A percentile compares a stretch with the other conserved stretches of the same genome.
Evolutionary conservation across 495 filamentous ascomycete species (phyloP).

Genomic region (Penicillium simplicissimum): DNA sequence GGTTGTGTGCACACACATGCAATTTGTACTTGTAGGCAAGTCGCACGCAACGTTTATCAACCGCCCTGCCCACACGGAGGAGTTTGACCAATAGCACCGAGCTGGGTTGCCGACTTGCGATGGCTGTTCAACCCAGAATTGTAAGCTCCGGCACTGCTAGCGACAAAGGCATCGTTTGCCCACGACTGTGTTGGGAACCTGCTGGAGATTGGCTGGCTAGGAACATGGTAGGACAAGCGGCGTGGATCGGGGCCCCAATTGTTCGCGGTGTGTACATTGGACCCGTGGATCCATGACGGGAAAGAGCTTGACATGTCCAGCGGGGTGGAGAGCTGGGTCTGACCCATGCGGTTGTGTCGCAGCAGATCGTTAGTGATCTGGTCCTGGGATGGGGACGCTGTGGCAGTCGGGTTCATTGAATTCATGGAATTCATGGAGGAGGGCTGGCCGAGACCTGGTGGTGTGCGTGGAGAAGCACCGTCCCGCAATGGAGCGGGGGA

Average conservation of each 20-base stretch:
- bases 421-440: slow-evolving; percentile 20
- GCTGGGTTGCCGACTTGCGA: slow-evolving; percentile 37
- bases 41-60: slow-evolving; percentile 27
- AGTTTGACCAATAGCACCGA: slow-evolving; percentile 48
- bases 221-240: slow-evolving; percentile 26
- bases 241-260: slow-evolving; percentile 32
- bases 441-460: slow-evolving; percentile 37
- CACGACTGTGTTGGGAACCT: slow-evolving; percentile 35
- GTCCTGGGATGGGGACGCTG: slow-evolving; percentile 28
- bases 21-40: background rate
- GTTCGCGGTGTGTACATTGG: slow-evolving; percentile 23
- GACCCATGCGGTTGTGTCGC: slow-evolving; percentile 31
- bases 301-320: slow-evolving; percentile 25
- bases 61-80: slow-evolving; percentile 52
- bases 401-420: slow-evolving; percentile 7
- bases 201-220: slow-evolving; percentile 37
- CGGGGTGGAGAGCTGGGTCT: slow-evolving; percentile 29
- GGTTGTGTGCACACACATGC: background rate
- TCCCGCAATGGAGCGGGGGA: slow-evolving; percentile 36
- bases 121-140: slow-evolving; percentile 26
- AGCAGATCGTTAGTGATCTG: slow-evolving; percentile 33
- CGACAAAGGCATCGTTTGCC: slow-evolving; percentile 48
- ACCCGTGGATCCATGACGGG: slow-evolving; percentile 31
- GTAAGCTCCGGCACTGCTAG: slow-evolving; percentile 32
- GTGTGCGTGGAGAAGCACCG: slow-evolving; percentile 35